Percentiles rank a stretch among this genome's conserved stretches.
Conservation (phyloP, 179 eudicot species). For the Camellia oleifera region DNA sequence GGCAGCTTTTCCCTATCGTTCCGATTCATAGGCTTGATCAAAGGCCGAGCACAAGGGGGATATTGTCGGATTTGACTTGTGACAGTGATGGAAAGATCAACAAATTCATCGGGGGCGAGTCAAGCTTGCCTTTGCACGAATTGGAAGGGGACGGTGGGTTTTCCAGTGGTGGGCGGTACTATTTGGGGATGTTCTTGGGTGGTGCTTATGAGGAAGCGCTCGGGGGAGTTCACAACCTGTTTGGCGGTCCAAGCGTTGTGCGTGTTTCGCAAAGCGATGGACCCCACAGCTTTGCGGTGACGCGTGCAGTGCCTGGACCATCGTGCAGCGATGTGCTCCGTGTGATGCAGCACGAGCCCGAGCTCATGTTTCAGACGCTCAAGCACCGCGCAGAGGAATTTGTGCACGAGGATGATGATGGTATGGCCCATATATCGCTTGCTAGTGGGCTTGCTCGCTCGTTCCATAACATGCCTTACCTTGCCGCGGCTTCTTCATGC, state of each 20-base stretch:
- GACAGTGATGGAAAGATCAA: constrained; percentile 93
- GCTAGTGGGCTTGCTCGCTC: constrained; percentile 47
- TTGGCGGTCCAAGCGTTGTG: constrained; percentile 89
- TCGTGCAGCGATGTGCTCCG: constrained; percentile 80
- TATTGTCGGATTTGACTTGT: constrained; percentile 87
- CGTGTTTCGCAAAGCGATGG: constrained; percentile 83
- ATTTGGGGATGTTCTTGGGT: constrained; percentile 90
- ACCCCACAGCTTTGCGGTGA: constrained; percentile 83
- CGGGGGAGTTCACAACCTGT: constrained; percentile 89
- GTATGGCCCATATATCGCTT: constrained; percentile 13
- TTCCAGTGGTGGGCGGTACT: constrained; percentile 46
- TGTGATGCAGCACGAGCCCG: constrained; percentile 93
- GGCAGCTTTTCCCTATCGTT: constrained; percentile 73
- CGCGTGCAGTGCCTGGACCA: constrained; percentile 72
- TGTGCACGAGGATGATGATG: constrained; percentile 28
- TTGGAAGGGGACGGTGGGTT: constrained; percentile 32
- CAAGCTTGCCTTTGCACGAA: constrained; percentile 80
- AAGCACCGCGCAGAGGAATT: constrained; percentile 81
- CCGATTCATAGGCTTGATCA: constrained; percentile 83
- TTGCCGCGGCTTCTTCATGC: constrained; percentile 34
- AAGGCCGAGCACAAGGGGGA: constrained; percentile 51
- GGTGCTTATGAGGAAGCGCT: constrained; percentile 99
- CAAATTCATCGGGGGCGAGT: constrained; percentile 79
- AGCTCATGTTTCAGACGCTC: constrained; percentile 80
- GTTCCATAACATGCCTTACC: constrained; percentile 81